Evolutionary conservation across 139 green algal species (phyloP).

Genomic region (Eudorina sp.): DNA sequence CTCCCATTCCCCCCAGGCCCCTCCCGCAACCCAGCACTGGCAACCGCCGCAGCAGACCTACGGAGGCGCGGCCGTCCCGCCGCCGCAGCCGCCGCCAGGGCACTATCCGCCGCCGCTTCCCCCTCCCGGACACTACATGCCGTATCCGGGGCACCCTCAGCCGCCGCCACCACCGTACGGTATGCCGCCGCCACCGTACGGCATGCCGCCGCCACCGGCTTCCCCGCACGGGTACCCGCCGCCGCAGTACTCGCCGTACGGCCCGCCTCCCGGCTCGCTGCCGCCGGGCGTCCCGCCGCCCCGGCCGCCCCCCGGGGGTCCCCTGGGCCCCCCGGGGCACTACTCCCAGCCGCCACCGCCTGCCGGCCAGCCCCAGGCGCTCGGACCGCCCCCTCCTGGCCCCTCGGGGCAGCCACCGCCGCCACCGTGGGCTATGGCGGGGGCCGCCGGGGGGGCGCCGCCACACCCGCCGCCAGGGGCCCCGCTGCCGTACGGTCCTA

Average conservation of each 20-base stretch:
- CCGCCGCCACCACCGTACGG: slow-evolving; percentile 3
- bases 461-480: neutral
- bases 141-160: neutral
- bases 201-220: slow-evolving; percentile 4
- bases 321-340: neutral
- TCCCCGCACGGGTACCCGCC: neutral
- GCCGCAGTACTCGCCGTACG: neutral
- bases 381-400: neutral
- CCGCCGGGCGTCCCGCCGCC: neutral
- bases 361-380: neutral
- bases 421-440: neutral
- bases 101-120: slow-evolving; percentile 1
- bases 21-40: neutral
- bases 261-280: neutral
- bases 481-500: neutral
- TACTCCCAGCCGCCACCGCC: slow-evolving; percentile 1
- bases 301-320: neutral
- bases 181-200: slow-evolving; percentile 8
- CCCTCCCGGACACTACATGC: slow-evolving; percentile 3
- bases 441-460: neutral
- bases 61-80: neutral
- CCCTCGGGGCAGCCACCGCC: neutral
- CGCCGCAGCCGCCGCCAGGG: neutral
- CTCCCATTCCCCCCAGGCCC: no score
- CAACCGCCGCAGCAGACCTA: slow-evolving; percentile 1